These are phyloP conservation scores for Amoebophrya sp. DNA, from an alignment of 169 alveolate species.

Conservation along the genomic window DNA sequence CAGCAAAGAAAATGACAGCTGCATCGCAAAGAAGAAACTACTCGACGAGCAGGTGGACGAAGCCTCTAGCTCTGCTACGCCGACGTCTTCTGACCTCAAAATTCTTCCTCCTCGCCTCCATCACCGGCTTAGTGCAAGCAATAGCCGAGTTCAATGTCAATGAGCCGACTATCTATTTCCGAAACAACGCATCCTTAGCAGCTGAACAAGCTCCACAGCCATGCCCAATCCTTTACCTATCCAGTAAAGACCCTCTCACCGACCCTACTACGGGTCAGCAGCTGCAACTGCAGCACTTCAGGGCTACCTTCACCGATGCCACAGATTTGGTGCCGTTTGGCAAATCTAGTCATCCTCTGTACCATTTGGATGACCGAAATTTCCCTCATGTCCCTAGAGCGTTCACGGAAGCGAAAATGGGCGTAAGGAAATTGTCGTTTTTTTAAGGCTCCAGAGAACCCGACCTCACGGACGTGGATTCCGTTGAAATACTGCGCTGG, in stretches of 20 bases:
- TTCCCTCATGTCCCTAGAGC: not conserved
- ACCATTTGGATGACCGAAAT: not conserved
- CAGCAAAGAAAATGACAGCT: no score
- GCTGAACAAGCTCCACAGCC: not conserved
- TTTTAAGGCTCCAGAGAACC: no score
- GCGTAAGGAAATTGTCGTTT: not conserved
- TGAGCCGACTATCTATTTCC: not conserved
- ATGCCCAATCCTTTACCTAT: not conserved
- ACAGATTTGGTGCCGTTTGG: not conserved
- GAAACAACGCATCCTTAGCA: not conserved
- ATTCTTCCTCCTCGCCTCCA: no score
- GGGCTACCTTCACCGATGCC: not conserved
- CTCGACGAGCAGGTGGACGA: no score
- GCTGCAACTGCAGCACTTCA: not conserved
- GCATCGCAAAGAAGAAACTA: no score
- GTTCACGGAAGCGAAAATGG: not conserved
- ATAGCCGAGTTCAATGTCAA: no score
- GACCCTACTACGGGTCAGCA: not conserved
- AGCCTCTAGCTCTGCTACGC: no score
- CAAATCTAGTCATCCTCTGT: not conserved
- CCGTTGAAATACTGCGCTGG: no score
- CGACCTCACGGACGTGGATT: no score
- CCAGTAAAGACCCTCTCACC: not conserved
- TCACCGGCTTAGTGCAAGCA: no score
- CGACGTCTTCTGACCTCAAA: no score